A percentile compares a stretch with the other conserved stretches of the same genome.
phyloP scores from a whole-genome alignment of 73 alveolate genomes.

The Paramecium pentaurelia region DNA sequence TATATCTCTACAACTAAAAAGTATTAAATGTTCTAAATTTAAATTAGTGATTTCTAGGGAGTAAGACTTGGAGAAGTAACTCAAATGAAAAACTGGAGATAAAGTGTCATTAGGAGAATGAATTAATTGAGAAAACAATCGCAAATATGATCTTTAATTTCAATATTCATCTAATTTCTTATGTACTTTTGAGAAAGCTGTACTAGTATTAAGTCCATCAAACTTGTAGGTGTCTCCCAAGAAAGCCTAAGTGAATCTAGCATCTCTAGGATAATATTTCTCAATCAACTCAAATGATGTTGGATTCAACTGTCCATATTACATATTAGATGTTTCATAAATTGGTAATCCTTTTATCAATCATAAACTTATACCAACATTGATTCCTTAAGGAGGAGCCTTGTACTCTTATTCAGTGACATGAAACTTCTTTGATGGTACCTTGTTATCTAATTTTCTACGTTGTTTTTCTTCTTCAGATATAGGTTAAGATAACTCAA shows the following conservation, averaged over 20 bases:
- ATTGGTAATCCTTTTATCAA: constrained; percentile 13
- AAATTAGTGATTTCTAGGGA: background rate
- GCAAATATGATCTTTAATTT: background rate
- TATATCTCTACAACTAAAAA: background rate
- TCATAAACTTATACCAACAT: background rate
- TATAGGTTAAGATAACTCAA: background rate
- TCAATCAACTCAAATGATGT: constrained; percentile 21
- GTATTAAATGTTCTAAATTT: background rate
- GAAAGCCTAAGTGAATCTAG: background rate
- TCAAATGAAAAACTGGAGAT: constrained; percentile 3
- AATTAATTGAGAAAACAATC: constrained; percentile 9
- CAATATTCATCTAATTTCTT: constrained; percentile 29
- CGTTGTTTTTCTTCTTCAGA: constrained; percentile 46
- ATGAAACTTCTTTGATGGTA: constrained; percentile 33
- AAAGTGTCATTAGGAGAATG: constrained; percentile 13
- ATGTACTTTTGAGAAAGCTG: constrained; percentile 44
- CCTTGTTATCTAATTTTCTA: constrained; percentile 10
- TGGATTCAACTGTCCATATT: constrained; percentile 29
- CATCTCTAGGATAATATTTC: constrained; percentile 39
- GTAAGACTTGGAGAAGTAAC: background rate
- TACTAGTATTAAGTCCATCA: constrained; percentile 33
- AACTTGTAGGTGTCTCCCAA: background rate
- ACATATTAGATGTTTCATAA: constrained; percentile 45
- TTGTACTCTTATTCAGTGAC: constrained; percentile 8
- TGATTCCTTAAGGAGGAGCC: background rate